Evolutionary conservation across 441 rosid species (phyloP).

Genomic region (Melastoma candidum): DNA sequence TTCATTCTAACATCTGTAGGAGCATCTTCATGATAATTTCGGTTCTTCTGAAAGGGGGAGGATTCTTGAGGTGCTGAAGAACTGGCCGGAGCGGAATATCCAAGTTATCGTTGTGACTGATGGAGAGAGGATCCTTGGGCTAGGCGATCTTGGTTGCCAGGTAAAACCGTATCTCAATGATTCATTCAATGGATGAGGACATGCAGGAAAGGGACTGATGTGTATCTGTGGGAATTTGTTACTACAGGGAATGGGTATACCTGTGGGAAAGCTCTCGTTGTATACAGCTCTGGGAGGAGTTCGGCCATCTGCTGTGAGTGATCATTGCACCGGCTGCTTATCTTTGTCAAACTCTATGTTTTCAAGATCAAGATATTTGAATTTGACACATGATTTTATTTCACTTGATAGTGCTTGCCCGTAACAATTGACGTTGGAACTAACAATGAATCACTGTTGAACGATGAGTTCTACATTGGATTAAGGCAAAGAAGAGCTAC

Average conservation of each 20-base stretch:
- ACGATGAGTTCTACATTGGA: constrained; percentile 18
- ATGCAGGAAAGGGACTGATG: too few species aligned
- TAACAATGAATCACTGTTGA: constrained; percentile 15
- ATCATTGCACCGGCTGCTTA: not conserved
- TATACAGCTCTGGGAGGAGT: constrained; percentile 21
- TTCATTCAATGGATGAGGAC: too few species aligned
- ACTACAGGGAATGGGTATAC: constrained; percentile 18
- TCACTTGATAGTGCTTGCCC: constrained; percentile 13
- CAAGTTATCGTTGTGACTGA: constrained; percentile 20
- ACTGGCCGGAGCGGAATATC: constrained; percentile 18
- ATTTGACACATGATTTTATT: not conserved
- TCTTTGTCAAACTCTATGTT: too few species aligned
- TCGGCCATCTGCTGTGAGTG: constrained; percentile 17
- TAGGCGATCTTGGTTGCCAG: constrained; percentile 20
- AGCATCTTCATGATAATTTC: not conserved
- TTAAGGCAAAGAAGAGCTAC: constrained; percentile 19
- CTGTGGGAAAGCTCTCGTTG: constrained; percentile 19
- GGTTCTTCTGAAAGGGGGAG: constrained; percentile 11
- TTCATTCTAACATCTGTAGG: not conserved
- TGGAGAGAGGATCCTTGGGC: constrained; percentile 19
- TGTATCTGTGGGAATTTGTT: too few species aligned
- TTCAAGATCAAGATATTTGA: too few species aligned
- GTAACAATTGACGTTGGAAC: constrained; percentile 20
- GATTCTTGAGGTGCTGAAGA: constrained; percentile 19
- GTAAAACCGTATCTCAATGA: not conserved